Evolutionary conservation across 306 rosid genomes (phyloP), one percentile per base, ranked within the genome.

Genomic region (Geum urbanum): DNA sequence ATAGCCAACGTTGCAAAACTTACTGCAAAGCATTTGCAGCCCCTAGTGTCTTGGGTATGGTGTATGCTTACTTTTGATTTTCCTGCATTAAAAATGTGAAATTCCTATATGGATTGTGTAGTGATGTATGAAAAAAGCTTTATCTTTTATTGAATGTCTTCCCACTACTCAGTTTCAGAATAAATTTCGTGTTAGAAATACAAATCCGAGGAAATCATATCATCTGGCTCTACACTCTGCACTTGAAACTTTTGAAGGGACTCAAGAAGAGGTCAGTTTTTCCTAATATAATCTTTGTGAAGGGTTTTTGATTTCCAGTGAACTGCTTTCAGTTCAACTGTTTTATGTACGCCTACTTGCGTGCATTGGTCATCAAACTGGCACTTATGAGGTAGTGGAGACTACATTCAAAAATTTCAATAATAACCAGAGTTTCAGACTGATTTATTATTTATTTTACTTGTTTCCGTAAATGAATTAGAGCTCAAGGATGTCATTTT

Each of bases 1-100:
- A 67, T 80, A 60, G 80, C 92, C 76, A 81, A 74, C 47, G 81
- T 71, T 75, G 57, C 84, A 81, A 78, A 81, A 41, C 86, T 84
- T 74, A 81, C 90, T 18, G 82, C 86, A 55, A 84, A 75, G 60
- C 82, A 75, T 76, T 77, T 92, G 80, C 22, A 45, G 77, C 92
- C 98, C 75, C 79, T 90, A 68, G 79, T 88, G 5, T 43, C 37
- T 72, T 92, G 98, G 98, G 98, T 92, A 90, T 66, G 91, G 64
- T 73, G 82, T 76, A 46, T 37, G 49, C 67, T 69, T 55, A 8
- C 61, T 32, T 52, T 71, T 14, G 70, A 20, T 73, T 79, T 66
- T 67, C 70, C 60, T 71, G 50, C 62, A 40, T 78, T 65, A 69
- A 27, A 66, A 40, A 51, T 20, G 50, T 49, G 49, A 48, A 35